A percentile compares a stretch with the other conserved stretches of the same genome.
These are phyloP conservation scores for Chiua sp. DNA, from an alignment of 1,284 basidiomycete species.

Conservation along the genomic window DNA sequence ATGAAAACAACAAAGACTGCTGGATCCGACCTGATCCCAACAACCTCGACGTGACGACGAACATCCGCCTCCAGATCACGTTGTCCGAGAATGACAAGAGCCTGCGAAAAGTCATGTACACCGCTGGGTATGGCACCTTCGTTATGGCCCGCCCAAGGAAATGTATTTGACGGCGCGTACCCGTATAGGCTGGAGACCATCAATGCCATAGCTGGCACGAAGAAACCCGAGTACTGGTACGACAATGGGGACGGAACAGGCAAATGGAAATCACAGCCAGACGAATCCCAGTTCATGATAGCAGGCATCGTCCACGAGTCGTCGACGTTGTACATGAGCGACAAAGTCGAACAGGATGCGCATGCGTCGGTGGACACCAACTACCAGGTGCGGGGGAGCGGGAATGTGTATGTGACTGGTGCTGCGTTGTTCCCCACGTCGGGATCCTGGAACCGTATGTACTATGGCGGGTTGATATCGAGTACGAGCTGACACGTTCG, in stretches of 20 bases:
- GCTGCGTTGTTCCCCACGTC: slow-evolving; percentile 10
- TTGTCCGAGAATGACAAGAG: slow-evolving; percentile 9
- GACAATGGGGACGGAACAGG: not conserved
- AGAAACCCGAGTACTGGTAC: slow-evolving; percentile 4
- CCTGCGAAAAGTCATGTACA: slow-evolving; percentile 7
- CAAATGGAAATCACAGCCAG: slow-evolving; percentile 6
- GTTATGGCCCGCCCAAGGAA: not conserved
- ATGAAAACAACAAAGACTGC: slow-evolving; percentile 8
- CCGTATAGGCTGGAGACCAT: slow-evolving; percentile 5
- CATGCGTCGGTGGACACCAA: slow-evolving; percentile 8
- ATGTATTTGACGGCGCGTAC: not conserved
- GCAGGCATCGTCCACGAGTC: slow-evolving; percentile 6
- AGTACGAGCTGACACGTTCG: not conserved
- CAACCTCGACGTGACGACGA: slow-evolving; percentile 5
- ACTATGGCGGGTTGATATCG: not conserved
- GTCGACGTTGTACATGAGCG: slow-evolving; percentile 12
- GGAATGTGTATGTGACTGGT: slow-evolving; percentile 15
- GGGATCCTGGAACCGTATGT: slow-evolving; percentile 17
- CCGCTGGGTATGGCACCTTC: slow-evolving; percentile 2
- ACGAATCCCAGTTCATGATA: not conserved
- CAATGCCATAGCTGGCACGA: slow-evolving; percentile 1
- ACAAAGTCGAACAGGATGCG: not conserved
- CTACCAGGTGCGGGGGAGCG: slow-evolving; percentile 6
- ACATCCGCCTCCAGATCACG: slow-evolving; percentile 8
- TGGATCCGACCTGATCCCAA: not conserved